phyloP scores from a whole-genome alignment of 371 early-diverging fungal genomes.

The Saksenaea oblongispora region DNA sequence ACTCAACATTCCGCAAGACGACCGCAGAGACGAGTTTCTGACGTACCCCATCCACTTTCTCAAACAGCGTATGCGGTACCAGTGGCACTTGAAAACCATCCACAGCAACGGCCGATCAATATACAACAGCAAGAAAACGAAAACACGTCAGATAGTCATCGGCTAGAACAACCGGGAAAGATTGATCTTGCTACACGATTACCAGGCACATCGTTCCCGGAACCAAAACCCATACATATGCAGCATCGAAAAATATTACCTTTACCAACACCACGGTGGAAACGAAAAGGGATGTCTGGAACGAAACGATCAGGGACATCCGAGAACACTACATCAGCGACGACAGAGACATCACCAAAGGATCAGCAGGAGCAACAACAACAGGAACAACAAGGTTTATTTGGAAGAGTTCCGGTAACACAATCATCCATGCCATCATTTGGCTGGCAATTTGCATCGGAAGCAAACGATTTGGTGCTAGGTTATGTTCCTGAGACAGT shows the following conservation, averaged over 20 bases:
- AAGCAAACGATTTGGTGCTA: neutral
- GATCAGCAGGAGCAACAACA: constrained; percentile 5
- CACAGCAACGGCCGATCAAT: neutral
- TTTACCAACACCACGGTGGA: constrained; percentile 20
- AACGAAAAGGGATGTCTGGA: constrained; percentile 8
- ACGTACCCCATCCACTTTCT: neutral
- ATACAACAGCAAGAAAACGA: neutral
- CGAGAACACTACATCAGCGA: neutral
- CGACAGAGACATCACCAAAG: neutral
- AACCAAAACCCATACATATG: constrained; percentile 6
- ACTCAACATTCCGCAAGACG: constrained; percentile 5
- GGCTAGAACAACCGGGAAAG: neutral
- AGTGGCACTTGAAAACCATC: neutral
- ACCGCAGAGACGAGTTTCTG: neutral
- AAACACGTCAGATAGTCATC: neutral
- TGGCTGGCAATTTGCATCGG: constrained; percentile 15
- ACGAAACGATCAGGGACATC: neutral
- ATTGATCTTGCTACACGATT: constrained; percentile 2
- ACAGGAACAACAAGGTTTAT: neutral
- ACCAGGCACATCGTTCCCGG: neutral
- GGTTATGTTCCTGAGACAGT: neutral
- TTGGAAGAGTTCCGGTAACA: neutral
- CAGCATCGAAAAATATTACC: constrained; percentile 22
- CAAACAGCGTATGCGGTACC: constrained; percentile 1
- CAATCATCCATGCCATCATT: constrained; percentile 3